These are phyloP conservation scores for Geranium rotundifolium DNA, from an alignment of 345 rosid species.

Conservation along the genomic window DNA sequence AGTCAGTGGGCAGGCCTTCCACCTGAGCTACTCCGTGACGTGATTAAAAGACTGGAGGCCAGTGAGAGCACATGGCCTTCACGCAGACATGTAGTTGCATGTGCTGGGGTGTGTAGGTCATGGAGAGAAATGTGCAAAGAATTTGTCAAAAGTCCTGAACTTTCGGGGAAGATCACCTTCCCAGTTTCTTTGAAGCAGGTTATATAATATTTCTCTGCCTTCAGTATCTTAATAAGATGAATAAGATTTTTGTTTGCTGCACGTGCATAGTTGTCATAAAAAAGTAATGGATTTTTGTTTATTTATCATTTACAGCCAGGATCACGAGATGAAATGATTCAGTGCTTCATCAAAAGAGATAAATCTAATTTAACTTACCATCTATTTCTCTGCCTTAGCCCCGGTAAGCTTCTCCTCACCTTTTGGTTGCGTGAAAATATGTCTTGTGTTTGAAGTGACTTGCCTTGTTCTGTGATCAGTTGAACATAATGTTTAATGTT, in stretches of 20 bases:
- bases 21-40: constrained; percentile 81
- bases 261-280: too few relatives aligned
- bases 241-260: too few relatives aligned
- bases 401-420: constrained; percentile 30
- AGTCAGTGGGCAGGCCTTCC: constrained; percentile 90
- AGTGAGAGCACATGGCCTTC: constrained; percentile 90
- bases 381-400: constrained; percentile 89
- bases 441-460: background rate
- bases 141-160: constrained; percentile 71
- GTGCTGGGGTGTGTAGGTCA: constrained; percentile 90
- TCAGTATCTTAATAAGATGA: too few relatives aligned
- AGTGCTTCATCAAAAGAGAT: constrained; percentile 92
- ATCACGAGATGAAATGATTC: constrained; percentile 69
- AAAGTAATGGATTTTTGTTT: too few relatives aligned
- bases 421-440: background rate
- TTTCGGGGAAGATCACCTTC: constrained; percentile 83
- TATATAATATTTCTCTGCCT: background rate
- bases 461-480: too few relatives aligned
- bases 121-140: constrained; percentile 99
- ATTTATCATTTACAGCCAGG: constrained; percentile 53
- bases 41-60: constrained; percentile 85
- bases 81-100: constrained; percentile 82
- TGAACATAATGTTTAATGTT: too few relatives aligned
- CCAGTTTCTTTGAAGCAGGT: constrained; percentile 96
- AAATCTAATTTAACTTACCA: constrained; percentile 83